Evolutionary conservation across 208 protist species (phyloP).

Genomic region (Leishmania amazonensis): DNA sequence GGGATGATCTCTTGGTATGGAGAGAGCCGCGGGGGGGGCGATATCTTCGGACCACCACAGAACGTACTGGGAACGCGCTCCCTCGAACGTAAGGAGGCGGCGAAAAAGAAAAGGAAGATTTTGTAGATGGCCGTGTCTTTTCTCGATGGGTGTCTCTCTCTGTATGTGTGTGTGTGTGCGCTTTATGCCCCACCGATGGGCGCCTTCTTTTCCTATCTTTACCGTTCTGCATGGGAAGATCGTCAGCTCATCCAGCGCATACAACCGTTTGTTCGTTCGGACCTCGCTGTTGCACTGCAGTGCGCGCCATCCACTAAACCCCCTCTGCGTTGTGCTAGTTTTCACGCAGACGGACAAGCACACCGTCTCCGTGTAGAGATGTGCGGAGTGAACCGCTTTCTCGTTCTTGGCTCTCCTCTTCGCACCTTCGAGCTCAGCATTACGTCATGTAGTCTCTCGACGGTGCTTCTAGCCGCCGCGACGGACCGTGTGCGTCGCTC

Average conservation of each 20-base stretch:
- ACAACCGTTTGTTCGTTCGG: too few species aligned
- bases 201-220: background rate
- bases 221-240: background rate
- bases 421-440: background rate
- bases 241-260: background rate
- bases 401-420: background rate
- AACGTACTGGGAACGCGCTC: too few species aligned
- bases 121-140: background rate
- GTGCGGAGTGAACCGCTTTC: background rate
- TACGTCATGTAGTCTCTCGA: background rate
- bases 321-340: background rate
- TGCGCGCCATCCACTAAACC: background rate
- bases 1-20: background rate
- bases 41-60: background rate
- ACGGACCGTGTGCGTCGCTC: background rate
- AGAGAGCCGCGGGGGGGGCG: too few species aligned
- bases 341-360: background rate
- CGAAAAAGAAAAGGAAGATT: too few species aligned
- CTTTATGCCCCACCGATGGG: background rate
- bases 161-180: background rate
- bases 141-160: background rate
- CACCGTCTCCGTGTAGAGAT: background rate
- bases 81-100: too few species aligned
- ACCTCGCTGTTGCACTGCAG: background rate
- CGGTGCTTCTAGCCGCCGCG: background rate